phyloP scores from a whole-genome alignment of 768 basidiomycete species.

The Rhizopogon salebrosus region DNA sequence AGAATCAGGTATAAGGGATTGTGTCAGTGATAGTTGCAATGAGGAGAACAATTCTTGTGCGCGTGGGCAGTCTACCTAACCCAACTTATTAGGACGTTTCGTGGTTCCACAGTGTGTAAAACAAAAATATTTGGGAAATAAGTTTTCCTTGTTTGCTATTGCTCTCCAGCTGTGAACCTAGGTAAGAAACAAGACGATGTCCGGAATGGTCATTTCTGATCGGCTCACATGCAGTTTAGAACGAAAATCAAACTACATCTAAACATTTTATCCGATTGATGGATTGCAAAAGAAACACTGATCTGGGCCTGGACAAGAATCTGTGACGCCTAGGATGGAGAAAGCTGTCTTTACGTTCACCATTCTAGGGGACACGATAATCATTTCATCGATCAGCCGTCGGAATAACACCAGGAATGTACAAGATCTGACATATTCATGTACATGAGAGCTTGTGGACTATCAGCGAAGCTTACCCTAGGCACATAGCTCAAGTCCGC shows the following conservation, averaged over 20 bases:
- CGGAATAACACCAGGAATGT: neutral
- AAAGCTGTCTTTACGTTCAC: neutral
- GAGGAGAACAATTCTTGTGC: neutral
- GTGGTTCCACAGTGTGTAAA: neutral
- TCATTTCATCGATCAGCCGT: neutral
- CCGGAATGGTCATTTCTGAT: neutral
- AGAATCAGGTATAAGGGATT: constrained; percentile 15
- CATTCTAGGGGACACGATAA: neutral
- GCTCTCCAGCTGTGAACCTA: neutral
- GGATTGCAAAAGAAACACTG: neutral
- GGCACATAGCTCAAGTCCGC: neutral
- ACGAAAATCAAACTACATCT: neutral
- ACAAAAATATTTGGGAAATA: neutral
- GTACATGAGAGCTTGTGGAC: neutral
- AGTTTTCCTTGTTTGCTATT: neutral
- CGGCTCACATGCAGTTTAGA: neutral
- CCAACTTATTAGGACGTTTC: no score
- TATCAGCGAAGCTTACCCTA: neutral
- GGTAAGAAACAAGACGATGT: neutral
- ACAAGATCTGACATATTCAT: neutral
- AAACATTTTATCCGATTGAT: neutral
- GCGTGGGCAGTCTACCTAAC: neutral
- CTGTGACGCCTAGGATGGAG: neutral
- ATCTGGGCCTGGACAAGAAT: neutral
- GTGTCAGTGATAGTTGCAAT: constrained; percentile 9